Evolutionary conservation across 2,329 filamentous ascomycete genomes (phyloP).

Genomic region (Celoporthe dispersa): DNA sequence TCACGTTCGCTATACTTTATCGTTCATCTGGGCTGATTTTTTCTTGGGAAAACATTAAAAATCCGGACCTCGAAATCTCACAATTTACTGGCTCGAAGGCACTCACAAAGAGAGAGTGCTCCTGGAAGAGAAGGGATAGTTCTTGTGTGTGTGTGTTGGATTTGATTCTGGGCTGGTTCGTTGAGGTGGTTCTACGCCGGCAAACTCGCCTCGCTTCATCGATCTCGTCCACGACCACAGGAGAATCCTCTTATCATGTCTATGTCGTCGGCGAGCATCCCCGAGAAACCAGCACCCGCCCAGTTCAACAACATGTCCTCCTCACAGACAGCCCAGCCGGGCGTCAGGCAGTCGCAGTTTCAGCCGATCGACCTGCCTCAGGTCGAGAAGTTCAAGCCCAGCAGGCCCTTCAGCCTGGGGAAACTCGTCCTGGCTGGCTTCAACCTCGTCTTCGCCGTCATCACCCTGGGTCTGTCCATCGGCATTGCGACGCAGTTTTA

Average conservation of each 20-base stretch:
- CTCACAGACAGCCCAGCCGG: not conserved
- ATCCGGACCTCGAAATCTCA: too few species aligned
- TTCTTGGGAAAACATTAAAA: too few species aligned
- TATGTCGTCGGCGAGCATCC: not conserved
- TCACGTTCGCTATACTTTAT: not conserved
- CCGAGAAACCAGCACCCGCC: conserved; percentile 21
- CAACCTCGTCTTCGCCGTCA: conserved; percentile 25
- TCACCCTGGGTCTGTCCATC: conserved; percentile 18
- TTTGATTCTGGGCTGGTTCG: not conserved
- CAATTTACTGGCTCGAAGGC: too few species aligned
- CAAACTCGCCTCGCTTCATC: not conserved
- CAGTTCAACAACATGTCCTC: conserved; percentile 7
- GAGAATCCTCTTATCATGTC: not conserved
- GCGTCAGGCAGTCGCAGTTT: conserved; percentile 10
- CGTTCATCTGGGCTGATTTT: not conserved
- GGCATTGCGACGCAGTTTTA: not conserved
- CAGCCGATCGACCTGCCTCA: conserved; percentile 18
- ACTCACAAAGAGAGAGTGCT: too few species aligned
- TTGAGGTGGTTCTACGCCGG: not conserved
- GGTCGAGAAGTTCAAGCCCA: conserved; percentile 15
- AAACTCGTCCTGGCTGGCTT: conserved; percentile 22
- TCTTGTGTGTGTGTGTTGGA: too few species aligned
- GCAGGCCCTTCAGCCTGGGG: conserved; percentile 17
- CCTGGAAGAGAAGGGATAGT: too few species aligned
- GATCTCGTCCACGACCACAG: not conserved